Evolutionary conservation across 148 eudicot species (phyloP).

Genomic region (Dianthus caryophyllus): DNA sequence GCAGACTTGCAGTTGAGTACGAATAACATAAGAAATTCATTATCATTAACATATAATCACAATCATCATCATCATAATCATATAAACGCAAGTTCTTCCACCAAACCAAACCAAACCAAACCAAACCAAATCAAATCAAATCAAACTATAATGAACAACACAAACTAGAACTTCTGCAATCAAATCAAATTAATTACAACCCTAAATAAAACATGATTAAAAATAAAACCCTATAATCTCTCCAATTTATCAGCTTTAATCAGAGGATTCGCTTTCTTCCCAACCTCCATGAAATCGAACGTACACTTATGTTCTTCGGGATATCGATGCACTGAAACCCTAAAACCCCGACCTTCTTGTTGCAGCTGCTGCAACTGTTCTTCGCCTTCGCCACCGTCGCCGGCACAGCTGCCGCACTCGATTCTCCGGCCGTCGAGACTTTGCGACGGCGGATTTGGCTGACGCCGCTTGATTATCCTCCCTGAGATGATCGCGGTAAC

Average conservation of each 20-base stretch:
- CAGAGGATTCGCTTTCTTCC: constrained; percentile 44
- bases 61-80: too few species aligned
- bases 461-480: constrained; percentile 31
- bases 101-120: too few species aligned
- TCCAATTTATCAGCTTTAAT: constrained; percentile 49
- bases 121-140: too few species aligned
- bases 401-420: too few species aligned
- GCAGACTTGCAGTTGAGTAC: too few species aligned
- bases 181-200: too few species aligned
- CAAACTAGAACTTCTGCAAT: too few species aligned
- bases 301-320: constrained; percentile 51
- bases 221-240: constrained; percentile 26
- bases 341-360: constrained; percentile 50
- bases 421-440: neutral
- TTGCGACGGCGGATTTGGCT: constrained; percentile 24
- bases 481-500: constrained; percentile 28
- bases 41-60: too few species aligned
- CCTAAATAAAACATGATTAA: too few species aligned
- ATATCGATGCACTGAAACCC: constrained; percentile 69
- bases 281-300: constrained; percentile 40
- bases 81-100: too few species aligned
- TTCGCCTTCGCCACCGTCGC: neutral
- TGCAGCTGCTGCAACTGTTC: constrained; percentile 43
- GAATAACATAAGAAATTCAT: too few species aligned
- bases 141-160: too few species aligned